phyloP scores from a whole-genome alignment of 2,329 filamentous ascomycete genomes.

The Fusarium tuaranense region DNA sequence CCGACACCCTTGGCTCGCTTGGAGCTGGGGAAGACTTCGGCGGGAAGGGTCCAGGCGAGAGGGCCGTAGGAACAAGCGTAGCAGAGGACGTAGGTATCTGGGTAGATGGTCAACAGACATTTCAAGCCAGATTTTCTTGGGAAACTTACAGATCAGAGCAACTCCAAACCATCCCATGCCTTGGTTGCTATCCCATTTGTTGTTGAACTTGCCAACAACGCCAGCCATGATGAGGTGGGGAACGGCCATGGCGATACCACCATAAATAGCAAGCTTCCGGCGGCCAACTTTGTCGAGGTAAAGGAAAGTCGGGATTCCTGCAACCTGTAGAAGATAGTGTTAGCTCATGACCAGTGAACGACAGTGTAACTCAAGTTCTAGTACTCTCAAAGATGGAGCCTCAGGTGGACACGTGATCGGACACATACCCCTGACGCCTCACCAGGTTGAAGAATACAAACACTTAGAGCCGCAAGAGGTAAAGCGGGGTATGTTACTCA shows the following conservation, averaged over 20 bases:
- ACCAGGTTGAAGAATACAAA: neutral
- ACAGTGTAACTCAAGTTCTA: too few relatives aligned
- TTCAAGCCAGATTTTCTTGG: too few relatives aligned
- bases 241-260: conserved; percentile 35
- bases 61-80: conserved; percentile 49
- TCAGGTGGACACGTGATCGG: neutral
- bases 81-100: conserved; percentile 42
- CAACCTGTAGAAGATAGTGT: conserved; percentile 4
- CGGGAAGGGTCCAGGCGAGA: conserved; percentile 50
- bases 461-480: neutral
- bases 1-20: conserved; percentile 52
- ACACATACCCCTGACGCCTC: neutral
- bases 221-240: conserved; percentile 34
- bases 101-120: neutral
- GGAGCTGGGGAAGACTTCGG: conserved; percentile 52
- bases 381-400: too few relatives aligned
- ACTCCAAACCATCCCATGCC: conserved; percentile 35
- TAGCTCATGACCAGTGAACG: too few relatives aligned
- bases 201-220: conserved; percentile 24
- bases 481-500: neutral
- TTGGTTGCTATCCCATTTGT: conserved; percentile 25
- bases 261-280: conserved; percentile 36
- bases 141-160: conserved; percentile 27
- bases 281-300: conserved; percentile 49
- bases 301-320: conserved; percentile 43